phyloP scores from a whole-genome alignment of 768 basidiomycete species.

The Tremella yokohamensis region DNA sequence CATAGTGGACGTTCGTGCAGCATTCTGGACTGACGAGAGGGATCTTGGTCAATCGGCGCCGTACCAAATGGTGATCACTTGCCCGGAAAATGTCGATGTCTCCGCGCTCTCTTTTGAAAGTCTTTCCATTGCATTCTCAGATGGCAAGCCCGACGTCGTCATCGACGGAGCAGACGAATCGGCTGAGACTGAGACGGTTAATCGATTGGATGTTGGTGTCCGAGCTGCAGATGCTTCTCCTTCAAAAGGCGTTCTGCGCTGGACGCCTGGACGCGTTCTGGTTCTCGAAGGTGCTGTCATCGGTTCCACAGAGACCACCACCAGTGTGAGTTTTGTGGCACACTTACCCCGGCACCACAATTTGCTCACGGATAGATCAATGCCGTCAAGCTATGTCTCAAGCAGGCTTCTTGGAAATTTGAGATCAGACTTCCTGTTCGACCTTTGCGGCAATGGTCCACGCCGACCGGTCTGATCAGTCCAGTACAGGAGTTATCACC shows the following conservation, averaged over 20 bases:
- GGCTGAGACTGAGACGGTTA: not conserved
- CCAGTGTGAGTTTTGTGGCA: conserved; percentile 57
- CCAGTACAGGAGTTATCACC: conserved; percentile 13
- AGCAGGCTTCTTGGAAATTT: conserved; percentile 65
- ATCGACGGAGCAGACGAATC: conserved; percentile 54
- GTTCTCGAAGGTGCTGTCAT: conserved; percentile 64
- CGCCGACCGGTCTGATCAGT: conserved; percentile 10
- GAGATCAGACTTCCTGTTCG: conserved; percentile 59
- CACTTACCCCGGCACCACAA: not conserved
- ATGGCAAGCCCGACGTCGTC: conserved; percentile 56
- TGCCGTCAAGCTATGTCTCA: conserved; percentile 14
- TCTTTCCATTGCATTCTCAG: conserved; percentile 62
- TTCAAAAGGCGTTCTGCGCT: conserved; percentile 54
- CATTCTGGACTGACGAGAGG: conserved; percentile 69
- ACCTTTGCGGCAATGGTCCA: conserved; percentile 15
- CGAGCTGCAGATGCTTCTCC: conserved; percentile 44
- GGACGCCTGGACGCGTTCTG: conserved; percentile 58
- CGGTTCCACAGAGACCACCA: conserved; percentile 56
- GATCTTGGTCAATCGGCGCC: conserved; percentile 62
- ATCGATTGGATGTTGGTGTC: conserved; percentile 16
- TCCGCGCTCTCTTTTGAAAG: conserved; percentile 62
- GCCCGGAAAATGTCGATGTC: conserved; percentile 57
- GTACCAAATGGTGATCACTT: conserved; percentile 69
- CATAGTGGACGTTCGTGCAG: conserved; percentile 62
- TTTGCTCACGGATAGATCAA: conserved; percentile 7